A percentile compares a stretch with the other conserved stretches of the same genome.
These are phyloP conservation scores for Perkinsus marinus DNA, from an alignment of 169 alveolate species.

Conservation along the genomic window DNA sequence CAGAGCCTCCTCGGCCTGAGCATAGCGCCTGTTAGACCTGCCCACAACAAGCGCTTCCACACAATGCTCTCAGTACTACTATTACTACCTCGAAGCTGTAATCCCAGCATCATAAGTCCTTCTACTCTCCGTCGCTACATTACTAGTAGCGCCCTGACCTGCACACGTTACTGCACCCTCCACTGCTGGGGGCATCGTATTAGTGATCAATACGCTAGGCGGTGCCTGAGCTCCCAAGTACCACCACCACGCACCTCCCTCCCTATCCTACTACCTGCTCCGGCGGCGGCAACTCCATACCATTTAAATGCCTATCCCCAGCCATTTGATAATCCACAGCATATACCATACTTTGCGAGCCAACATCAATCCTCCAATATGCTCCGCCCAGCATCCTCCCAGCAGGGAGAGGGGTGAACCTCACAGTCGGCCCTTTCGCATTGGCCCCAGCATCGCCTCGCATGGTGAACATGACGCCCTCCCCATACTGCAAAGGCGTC, in stretches of 20 bases:
- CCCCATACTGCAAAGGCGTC: not conserved
- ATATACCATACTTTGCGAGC: not conserved
- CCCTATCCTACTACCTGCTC: not conserved
- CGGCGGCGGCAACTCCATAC: not conserved
- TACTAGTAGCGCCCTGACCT: not conserved
- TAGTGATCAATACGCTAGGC: not conserved
- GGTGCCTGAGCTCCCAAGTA: not conserved
- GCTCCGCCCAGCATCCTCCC: not conserved
- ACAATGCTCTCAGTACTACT: not conserved
- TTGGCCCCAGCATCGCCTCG: not conserved
- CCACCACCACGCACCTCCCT: too few relatives aligned
- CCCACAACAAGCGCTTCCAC: not conserved
- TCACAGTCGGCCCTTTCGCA: not conserved
- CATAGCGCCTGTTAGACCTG: not conserved
- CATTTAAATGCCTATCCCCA: not conserved
- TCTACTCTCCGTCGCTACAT: not conserved
- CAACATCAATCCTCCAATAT: not conserved
- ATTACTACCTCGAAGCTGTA: not conserved
- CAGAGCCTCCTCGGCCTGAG: not conserved
- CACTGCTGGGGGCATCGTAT: not conserved
- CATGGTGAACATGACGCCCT: not conserved
- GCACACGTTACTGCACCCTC: not conserved
- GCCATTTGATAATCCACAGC: not conserved
- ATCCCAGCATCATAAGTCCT: not conserved
- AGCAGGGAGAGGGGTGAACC: not conserved